These are phyloP conservation scores for Kluyveromyces sp. DNA, from an alignment of 1,139 yeast genomes.

Conservation along the genomic window DNA sequence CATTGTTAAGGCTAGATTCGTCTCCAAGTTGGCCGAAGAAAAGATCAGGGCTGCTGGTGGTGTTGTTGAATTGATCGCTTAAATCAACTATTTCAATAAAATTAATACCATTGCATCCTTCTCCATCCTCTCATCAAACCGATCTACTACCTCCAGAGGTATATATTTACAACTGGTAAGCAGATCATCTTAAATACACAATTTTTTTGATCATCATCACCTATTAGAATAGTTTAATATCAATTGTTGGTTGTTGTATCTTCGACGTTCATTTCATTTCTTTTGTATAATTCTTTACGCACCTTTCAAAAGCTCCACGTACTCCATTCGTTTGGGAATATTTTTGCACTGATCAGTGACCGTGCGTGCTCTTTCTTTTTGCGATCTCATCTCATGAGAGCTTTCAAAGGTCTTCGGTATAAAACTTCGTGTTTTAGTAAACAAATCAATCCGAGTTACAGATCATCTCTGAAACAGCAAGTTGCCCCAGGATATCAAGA, in stretches of 20 bases:
- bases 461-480: not conserved
- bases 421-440: conserved; percentile 1
- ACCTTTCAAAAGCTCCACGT: too few relatives aligned
- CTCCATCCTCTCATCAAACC: not conserved
- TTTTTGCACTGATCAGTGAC: too few relatives aligned
- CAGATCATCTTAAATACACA: not conserved
- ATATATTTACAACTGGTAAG: not conserved
- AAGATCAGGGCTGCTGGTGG: conserved; percentile 99
- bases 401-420: not conserved
- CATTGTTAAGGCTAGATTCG: conserved; percentile 98
- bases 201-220: not conserved
- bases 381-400: too few relatives aligned
- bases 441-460: not conserved
- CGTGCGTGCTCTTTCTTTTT: too few relatives aligned
- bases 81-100: conserved; percentile 37
- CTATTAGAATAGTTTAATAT: not conserved
- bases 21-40: conserved; percentile 98
- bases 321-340: too few relatives aligned
- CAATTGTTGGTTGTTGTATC: not conserved
- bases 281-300: not conserved
- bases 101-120: not conserved
- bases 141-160: not conserved
- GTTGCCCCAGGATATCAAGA: too few relatives aligned
- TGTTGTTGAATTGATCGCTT: conserved; percentile 98
- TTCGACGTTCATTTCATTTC: not conserved